These are phyloP conservation scores for Brassica carinata DNA, from an alignment of 345 rosid species.

Conservation along the genomic window DNA sequence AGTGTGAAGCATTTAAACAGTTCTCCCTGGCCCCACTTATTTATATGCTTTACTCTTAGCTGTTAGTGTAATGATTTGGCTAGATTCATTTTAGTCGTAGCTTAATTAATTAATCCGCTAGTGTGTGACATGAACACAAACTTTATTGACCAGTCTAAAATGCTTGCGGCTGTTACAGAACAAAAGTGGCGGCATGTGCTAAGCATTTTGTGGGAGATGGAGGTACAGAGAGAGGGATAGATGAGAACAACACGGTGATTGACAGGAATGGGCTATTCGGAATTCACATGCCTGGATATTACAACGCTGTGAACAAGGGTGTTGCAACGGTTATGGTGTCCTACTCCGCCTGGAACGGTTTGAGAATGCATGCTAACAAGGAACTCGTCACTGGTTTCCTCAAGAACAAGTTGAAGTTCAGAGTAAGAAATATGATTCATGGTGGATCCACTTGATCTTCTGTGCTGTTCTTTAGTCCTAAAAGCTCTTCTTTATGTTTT, in stretches of 20 bases:
- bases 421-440: constrained; percentile 40
- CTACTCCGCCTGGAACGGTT: constrained; percentile 61
- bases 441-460: constrained; percentile 1
- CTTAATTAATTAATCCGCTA: not conserved
- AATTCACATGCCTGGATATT: constrained; percentile 60
- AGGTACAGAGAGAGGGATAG: constrained; percentile 56
- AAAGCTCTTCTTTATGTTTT: constrained; percentile 6
- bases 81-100: constrained; percentile 1
- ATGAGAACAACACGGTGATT: constrained; percentile 57
- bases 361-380: constrained; percentile 59
- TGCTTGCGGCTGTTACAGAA: constrained; percentile 34
- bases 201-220: constrained; percentile 72
- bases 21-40: constrained; percentile 5
- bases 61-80: not conserved
- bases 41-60: not conserved
- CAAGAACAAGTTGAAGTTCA: constrained; percentile 54
- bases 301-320: constrained; percentile 53
- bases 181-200: constrained; percentile 63
- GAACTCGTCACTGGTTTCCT: constrained; percentile 51
- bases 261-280: constrained; percentile 46
- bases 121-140: not conserved
- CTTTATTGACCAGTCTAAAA: not conserved
- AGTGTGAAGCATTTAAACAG: constrained; percentile 4
- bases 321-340: constrained; percentile 63
- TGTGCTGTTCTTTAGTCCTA: not conserved